A percentile compares a stretch with the other conserved stretches of the same genome.
These are phyloP conservation scores for Nadsonia starkeyi-henricii DNA, from an alignment of 1,139 yeast species.

Conservation along the genomic window DNA sequence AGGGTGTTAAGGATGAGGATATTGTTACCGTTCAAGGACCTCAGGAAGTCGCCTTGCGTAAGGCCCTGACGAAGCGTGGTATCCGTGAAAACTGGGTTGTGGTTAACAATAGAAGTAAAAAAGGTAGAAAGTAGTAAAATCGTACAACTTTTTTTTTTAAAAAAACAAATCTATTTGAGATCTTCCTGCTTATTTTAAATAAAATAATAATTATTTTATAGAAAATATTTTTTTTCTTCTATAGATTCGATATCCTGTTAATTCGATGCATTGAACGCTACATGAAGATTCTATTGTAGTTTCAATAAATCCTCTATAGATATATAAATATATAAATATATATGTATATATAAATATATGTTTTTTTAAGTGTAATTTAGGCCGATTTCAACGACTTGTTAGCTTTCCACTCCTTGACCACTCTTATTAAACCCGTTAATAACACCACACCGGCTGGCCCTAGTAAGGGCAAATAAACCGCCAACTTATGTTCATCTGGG, in stretches of 20 bases:
- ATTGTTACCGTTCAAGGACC: slow-evolving; percentile 78
- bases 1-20: slow-evolving; percentile 35
- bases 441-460: slow-evolving; percentile 78
- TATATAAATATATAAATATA: neutral
- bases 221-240: too few species aligned
- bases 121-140: slow-evolving; percentile 27
- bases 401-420: slow-evolving; percentile 24
- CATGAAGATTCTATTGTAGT: neutral
- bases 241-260: too few species aligned
- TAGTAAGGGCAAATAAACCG: slow-evolving; percentile 76
- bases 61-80: slow-evolving; percentile 49
- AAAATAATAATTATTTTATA: too few species aligned
- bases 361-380: too few species aligned
- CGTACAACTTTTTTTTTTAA: too few species aligned
- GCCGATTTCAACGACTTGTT: too few species aligned
- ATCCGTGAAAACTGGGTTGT: slow-evolving; percentile 53
- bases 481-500: slow-evolving; percentile 90
- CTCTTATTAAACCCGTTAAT: slow-evolving; percentile 38
- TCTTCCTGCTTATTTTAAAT: too few species aligned
- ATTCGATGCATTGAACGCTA: too few species aligned
- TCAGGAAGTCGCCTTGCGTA: slow-evolving; percentile 50
- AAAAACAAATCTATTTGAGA: too few species aligned
- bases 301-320: neutral
- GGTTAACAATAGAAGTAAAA: slow-evolving; percentile 50
- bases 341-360: too few species aligned